A percentile compares a stretch with the other conserved stretches of the same genome.
phyloP scores from a whole-genome alignment of 1,284 basidiomycete genomes.

The Blastosporella zonata region DNA sequence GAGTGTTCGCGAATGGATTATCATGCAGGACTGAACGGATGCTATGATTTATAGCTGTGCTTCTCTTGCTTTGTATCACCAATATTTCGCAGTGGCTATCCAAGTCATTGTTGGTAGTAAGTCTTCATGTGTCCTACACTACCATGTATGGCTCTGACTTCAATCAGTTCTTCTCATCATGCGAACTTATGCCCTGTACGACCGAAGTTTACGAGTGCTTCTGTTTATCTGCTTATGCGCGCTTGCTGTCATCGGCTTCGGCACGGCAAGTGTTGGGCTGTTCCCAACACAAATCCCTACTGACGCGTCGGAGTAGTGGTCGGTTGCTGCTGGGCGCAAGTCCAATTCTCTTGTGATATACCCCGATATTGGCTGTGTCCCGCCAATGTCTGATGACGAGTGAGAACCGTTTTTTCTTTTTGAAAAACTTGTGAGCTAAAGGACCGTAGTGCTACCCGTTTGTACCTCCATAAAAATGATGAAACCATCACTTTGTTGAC shows the following conservation, averaged over 20 bases:
- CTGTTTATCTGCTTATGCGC: slow-evolving; percentile 19
- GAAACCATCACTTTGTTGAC: background rate
- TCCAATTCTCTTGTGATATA: slow-evolving; percentile 6
- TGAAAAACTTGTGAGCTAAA: background rate
- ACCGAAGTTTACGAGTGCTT: slow-evolving; percentile 17
- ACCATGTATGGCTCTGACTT: background rate
- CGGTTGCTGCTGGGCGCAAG: slow-evolving; percentile 16
- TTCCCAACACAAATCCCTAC: background rate
- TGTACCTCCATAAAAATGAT: background rate
- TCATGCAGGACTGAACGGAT: background rate
- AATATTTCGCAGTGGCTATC: slow-evolving; percentile 23
- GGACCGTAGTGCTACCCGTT: slow-evolving; percentile 18
- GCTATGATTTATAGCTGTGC: slow-evolving; percentile 17
- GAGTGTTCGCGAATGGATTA: background rate
- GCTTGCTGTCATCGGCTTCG: slow-evolving; percentile 23
- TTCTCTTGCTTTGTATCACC: slow-evolving; percentile 20
- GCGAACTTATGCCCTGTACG: slow-evolving; percentile 25
- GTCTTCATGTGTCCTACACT: slow-evolving; percentile 1
- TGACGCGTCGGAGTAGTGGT: slow-evolving; percentile 18
- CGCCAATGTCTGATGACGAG: slow-evolving; percentile 17
- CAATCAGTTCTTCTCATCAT: slow-evolving; percentile 23
- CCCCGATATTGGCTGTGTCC: slow-evolving; percentile 19
- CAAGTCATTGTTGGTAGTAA: slow-evolving; percentile 23
- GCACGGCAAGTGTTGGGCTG: slow-evolving; percentile 19
- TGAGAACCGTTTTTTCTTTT: slow-evolving; percentile 10